Conservation (phyloP, 202 grass and related monocot genomes). For the Brachypodium distachyon region DNA sequence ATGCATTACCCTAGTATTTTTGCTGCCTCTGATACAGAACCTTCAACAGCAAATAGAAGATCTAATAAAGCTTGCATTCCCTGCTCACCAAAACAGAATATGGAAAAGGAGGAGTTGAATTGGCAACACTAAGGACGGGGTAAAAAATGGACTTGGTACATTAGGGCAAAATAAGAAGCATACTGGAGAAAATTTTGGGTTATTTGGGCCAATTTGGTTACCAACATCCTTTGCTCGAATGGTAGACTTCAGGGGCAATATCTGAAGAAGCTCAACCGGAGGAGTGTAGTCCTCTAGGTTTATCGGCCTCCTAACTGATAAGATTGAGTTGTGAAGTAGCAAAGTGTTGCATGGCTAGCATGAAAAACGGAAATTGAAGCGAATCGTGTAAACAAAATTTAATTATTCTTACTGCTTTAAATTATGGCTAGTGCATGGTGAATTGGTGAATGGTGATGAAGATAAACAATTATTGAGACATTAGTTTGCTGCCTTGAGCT, state of each 20-base stretch:
- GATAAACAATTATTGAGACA: not conserved
- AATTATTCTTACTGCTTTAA: not conserved
- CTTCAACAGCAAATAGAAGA: constrained; percentile 77
- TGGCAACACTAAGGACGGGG: not conserved
- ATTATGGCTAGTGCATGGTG: not conserved
- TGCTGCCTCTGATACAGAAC: constrained; percentile 83
- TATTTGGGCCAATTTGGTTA: constrained; percentile 77
- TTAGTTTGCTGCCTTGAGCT: not conserved
- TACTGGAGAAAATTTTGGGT: constrained; percentile 75
- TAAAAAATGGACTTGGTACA: not conserved
- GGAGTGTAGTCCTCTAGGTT: constrained; percentile 73
- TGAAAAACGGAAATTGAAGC: not conserved
- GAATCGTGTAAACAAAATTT: not conserved
- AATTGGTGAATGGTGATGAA: too few species aligned
- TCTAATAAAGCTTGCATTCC: constrained; percentile 97
- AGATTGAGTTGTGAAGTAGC: not conserved
- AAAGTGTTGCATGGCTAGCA: not conserved
- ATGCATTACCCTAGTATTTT: constrained; percentile 77
- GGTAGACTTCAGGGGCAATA: constrained; percentile 79
- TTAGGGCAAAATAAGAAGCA: constrained; percentile 4
- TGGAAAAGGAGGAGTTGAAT: not conserved
- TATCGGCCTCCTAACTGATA: constrained; percentile 73
- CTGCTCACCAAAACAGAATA: constrained; percentile 29
- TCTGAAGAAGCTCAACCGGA: constrained; percentile 79
- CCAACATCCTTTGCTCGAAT: constrained; percentile 73